Conservation (phyloP, 2,329 filamentous ascomycete species). For the Venturia carpophila region DNA sequence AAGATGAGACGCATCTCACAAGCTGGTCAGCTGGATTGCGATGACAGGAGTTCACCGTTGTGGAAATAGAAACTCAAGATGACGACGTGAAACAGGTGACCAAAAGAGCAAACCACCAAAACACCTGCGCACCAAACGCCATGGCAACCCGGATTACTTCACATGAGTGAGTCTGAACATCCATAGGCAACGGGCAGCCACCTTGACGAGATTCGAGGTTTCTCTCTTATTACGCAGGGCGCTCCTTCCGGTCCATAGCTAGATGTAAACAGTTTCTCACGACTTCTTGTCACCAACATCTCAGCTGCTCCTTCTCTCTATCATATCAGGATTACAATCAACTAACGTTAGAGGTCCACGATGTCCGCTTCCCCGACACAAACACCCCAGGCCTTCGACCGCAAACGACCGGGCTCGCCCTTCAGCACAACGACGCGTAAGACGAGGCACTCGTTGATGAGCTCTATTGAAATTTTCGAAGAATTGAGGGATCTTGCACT, state of each 20-base stretch:
- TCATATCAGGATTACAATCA: neutral
- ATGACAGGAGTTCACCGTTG: too few species aligned
- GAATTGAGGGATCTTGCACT: neutral
- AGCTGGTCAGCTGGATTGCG: too few species aligned
- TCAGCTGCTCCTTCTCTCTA: neutral
- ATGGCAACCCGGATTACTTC: neutral
- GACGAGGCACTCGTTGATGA: neutral
- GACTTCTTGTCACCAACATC: neutral
- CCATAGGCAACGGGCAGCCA: neutral
- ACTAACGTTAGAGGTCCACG: neutral
- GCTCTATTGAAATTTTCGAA: neutral
- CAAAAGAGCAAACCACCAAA: neutral
- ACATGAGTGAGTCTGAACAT: neutral
- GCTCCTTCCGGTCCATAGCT: neutral
- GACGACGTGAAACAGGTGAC: neutral
- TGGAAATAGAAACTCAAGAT: neutral
- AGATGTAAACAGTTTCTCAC: neutral
- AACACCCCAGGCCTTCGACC: neutral
- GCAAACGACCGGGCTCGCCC: neutral
- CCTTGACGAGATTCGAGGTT: neutral
- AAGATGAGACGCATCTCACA: too few species aligned
- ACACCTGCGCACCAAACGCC: neutral
- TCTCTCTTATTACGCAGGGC: neutral
- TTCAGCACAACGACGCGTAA: neutral
- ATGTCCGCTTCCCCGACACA: neutral